A percentile compares a stretch with the other conserved stretches of the same genome.
Conservation (phyloP, 2,329 filamentous ascomycete species). For the Pseudogymnoascus sp. region DNA sequence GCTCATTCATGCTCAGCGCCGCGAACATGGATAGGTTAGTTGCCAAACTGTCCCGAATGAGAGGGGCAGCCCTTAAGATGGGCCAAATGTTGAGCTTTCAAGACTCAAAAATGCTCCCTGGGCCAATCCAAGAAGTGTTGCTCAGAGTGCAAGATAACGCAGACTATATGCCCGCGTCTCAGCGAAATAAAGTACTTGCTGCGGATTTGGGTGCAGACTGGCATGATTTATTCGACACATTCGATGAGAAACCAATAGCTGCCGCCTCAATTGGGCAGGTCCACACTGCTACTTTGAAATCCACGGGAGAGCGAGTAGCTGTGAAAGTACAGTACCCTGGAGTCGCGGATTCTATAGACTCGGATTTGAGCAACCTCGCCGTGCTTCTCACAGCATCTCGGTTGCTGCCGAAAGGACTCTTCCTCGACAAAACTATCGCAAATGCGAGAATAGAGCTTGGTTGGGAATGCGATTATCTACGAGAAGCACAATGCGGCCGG, state of each 20-base stretch:
- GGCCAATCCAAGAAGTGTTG: slow-evolving; percentile 76
- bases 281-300: slow-evolving; percentile 71
- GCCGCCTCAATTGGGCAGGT: slow-evolving; percentile 97
- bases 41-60: slow-evolving; percentile 87
- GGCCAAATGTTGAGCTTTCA: slow-evolving; percentile 99
- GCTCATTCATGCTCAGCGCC: slow-evolving; percentile 79
- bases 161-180: slow-evolving; percentile 94
- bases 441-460: slow-evolving; percentile 86
- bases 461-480: slow-evolving; percentile 94
- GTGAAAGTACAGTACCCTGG: slow-evolving; percentile 98
- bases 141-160: slow-evolving; percentile 93
- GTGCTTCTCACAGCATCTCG: slow-evolving; percentile 84
- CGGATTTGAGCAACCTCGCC: slow-evolving; percentile 86
- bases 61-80: slow-evolving; percentile 90
- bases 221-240: slow-evolving; percentile 72
- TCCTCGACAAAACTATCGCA: slow-evolving; percentile 92
- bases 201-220: slow-evolving; percentile 75
- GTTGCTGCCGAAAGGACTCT: slow-evolving; percentile 82
- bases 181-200: slow-evolving; percentile 74
- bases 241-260: slow-evolving; percentile 86
- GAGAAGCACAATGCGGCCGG: slow-evolving; percentile 72
- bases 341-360: slow-evolving; percentile 91
- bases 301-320: slow-evolving; percentile 67
- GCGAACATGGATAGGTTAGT: slow-evolving; percentile 91
- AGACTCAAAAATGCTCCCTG: slow-evolving; percentile 89